phyloP scores from a whole-genome alignment of 352 stramenopile species.

The Elongisporangium anandrum region DNA sequence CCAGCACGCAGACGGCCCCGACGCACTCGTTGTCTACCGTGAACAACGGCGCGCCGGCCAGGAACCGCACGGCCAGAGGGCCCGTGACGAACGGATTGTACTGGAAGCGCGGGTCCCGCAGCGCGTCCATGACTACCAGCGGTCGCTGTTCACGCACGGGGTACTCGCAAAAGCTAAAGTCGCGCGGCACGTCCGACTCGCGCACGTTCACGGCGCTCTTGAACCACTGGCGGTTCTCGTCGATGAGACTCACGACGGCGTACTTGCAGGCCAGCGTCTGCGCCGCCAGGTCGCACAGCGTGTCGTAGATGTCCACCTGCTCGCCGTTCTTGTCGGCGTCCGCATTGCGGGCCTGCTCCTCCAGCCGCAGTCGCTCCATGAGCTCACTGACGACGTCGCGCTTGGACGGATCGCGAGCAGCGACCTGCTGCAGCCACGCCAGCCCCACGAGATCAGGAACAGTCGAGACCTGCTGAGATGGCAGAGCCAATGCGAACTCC shows the following conservation, averaged over 20 bases:
- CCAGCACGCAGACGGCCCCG: conserved; percentile 72
- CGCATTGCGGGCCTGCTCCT: conserved; percentile 24
- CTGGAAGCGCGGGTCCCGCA: conserved; percentile 84
- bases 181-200: conserved; percentile 73
- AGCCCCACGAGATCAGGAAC: conserved; percentile 77
- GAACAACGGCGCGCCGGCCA: conserved; percentile 90
- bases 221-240: conserved; percentile 95
- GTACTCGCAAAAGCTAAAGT: conserved; percentile 85
- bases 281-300: conserved; percentile 69
- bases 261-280: conserved; percentile 77
- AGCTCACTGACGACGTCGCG: conserved; percentile 62
- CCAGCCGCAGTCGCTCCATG: conserved; percentile 58
- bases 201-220: conserved; percentile 83
- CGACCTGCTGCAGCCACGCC: conserved; percentile 72
- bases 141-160: conserved; percentile 64
- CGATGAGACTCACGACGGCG: conserved; percentile 84
- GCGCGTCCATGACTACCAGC: conserved; percentile 87
- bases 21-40: conserved; percentile 79
- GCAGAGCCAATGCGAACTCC: conserved; percentile 69
- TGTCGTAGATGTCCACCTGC: conserved; percentile 85
- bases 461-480: conserved; percentile 38
- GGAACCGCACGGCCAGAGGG: conserved; percentile 89
- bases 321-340: conserved; percentile 16
- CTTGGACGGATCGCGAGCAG: conserved; percentile 62
- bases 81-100: conserved; percentile 90